Conservation (phyloP, 305 asterid species). For the Solanum hybrid region DNA sequence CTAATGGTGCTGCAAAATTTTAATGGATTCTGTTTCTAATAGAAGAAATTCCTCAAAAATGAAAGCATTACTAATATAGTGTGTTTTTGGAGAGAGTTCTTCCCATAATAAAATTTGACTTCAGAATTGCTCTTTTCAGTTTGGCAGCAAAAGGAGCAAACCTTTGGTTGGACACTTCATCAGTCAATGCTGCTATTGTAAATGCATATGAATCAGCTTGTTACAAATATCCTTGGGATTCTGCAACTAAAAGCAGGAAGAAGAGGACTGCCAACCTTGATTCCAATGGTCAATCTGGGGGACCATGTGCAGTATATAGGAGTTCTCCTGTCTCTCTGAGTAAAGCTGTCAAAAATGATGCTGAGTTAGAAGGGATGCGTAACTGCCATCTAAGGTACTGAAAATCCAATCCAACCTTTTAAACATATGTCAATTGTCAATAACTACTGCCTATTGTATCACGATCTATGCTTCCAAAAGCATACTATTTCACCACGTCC, state of each 20-base stretch:
- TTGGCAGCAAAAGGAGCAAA: slow-evolving; percentile 70
- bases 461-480: neutral
- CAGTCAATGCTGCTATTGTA: slow-evolving; percentile 82
- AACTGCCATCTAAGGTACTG: slow-evolving; percentile 77
- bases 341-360: slow-evolving; percentile 91
- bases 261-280: slow-evolving; percentile 17
- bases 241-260: slow-evolving; percentile 18
- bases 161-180: slow-evolving; percentile 84
- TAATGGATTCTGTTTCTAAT: neutral
- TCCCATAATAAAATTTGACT: slow-evolving; percentile 5
- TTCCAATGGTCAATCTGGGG: slow-evolving; percentile 21
- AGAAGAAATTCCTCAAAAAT: neutral
- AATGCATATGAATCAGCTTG: slow-evolving; percentile 59
- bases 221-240: slow-evolving; percentile 31
- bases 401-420: neutral
- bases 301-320: slow-evolving; percentile 43
- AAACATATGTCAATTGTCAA: neutral
- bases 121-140: slow-evolving; percentile 33
- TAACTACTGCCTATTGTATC: neutral
- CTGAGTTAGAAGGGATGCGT: slow-evolving; percentile 90
- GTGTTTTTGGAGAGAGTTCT: slow-evolving; percentile 7
- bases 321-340: slow-evolving; percentile 78
- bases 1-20: neutral
- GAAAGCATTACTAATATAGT: neutral
- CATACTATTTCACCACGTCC: neutral